phyloP scores from a whole-genome alignment of 2,329 filamentous ascomycete species.

The Dactylonectria macrodidyma region DNA sequence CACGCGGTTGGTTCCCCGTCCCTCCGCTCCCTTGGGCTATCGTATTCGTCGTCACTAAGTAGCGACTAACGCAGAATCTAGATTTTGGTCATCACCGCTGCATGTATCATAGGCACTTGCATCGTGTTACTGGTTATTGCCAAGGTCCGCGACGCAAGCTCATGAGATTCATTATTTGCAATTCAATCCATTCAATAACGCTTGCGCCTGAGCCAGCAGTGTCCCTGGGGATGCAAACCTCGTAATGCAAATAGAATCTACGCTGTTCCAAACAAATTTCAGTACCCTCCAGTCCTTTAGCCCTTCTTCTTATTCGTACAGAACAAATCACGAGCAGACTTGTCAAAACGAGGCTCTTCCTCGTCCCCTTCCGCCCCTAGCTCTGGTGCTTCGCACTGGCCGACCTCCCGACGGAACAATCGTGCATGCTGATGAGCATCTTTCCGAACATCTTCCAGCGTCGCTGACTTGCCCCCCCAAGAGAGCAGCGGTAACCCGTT shows the following conservation, averaged over 20 bases:
- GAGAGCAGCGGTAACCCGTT: conserved; percentile 71
- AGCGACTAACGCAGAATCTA: conserved; percentile 46
- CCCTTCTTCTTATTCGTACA: conserved; percentile 62
- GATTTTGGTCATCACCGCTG: conserved; percentile 74
- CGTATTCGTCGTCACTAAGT: too few relatives aligned
- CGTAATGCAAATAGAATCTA: conserved; percentile 21
- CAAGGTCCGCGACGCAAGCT: conserved; percentile 47
- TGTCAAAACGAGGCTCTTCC: conserved; percentile 42
- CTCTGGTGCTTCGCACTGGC: conserved; percentile 69
- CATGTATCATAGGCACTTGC: conserved; percentile 76
- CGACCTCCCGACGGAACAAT: conserved; percentile 74
- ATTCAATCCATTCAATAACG: conserved; percentile 26
- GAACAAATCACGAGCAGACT: conserved; percentile 74
- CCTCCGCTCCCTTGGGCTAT: not conserved
- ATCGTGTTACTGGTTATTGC: conserved; percentile 72
- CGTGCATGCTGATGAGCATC: conserved; percentile 67
- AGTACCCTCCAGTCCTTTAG: conserved; percentile 28
- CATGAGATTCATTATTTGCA: conserved; percentile 20
- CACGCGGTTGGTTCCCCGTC: conserved; percentile 75
- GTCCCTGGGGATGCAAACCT: conserved; percentile 14
- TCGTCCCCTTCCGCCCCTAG: conserved; percentile 32
- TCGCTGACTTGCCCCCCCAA: conserved; percentile 72
- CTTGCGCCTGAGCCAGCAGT: conserved; percentile 27
- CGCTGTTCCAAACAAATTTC: conserved; percentile 20
- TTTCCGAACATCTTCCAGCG: conserved; percentile 57